phyloP scores from a whole-genome alignment of 2,329 filamentous ascomycete genomes.

The Scedosporium dehoogii region DNA sequence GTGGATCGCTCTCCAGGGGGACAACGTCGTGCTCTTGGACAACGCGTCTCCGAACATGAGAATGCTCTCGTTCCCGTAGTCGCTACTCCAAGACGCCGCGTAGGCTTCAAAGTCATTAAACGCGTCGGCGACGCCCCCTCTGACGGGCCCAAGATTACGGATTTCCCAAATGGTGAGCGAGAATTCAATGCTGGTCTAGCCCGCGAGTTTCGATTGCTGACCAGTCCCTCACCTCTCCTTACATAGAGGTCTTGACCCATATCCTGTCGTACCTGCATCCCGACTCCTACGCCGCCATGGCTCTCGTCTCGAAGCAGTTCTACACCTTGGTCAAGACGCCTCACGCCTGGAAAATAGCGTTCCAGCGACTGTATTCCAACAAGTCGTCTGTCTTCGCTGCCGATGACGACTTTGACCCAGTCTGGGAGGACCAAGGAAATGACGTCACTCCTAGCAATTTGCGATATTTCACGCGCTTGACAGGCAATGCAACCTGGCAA shows the following conservation, averaged over 20 bases:
- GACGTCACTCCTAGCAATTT: constrained; percentile 54
- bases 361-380: constrained; percentile 65
- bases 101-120: constrained; percentile 46
- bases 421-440: constrained; percentile 25
- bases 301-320: constrained; percentile 80
- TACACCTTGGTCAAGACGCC: constrained; percentile 80
- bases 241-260: constrained; percentile 79
- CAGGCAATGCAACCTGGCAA: constrained; percentile 79
- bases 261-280: constrained; percentile 84
- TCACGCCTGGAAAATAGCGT: constrained; percentile 89
- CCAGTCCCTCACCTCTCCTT: constrained; percentile 1
- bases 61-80: constrained; percentile 39
- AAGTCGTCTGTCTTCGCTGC: constrained; percentile 19
- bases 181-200: constrained; percentile 1
- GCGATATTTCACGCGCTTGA: constrained; percentile 74
- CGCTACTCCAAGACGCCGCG: constrained; percentile 31
- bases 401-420: constrained; percentile 14
- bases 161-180: constrained; percentile 72
- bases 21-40: constrained; percentile 29
- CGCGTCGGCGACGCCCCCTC: constrained; percentile 21
- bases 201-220: constrained; percentile 8
- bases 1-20: constrained; percentile 17
- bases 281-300: constrained; percentile 69
- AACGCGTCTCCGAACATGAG: constrained; percentile 52
- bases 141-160: constrained; percentile 33